These are phyloP conservation scores for Tylopilus plumbeoviolaceoides DNA, from an alignment of 768 basidiomycete species.

Conservation along the genomic window DNA sequence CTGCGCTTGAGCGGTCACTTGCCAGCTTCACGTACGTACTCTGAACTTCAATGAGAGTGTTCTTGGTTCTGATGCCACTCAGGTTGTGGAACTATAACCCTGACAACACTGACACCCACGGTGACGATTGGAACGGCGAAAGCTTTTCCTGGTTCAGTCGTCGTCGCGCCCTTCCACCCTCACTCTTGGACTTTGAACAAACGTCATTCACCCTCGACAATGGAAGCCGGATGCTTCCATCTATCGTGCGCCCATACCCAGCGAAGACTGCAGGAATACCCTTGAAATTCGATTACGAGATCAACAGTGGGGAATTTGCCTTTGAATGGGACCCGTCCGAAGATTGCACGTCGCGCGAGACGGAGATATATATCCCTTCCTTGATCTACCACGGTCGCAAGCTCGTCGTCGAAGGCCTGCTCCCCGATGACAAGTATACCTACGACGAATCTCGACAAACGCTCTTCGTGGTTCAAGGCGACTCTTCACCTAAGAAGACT, in stretches of 20 bases:
- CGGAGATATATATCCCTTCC: slow-evolving; percentile 81
- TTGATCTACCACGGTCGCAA: slow-evolving; percentile 53
- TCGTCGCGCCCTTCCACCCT: slow-evolving; percentile 51
- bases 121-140: slow-evolving; percentile 95
- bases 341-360: slow-evolving; percentile 47
- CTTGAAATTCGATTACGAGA: slow-evolving; percentile 66
- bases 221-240: slow-evolving; percentile 71
- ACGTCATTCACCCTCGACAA: slow-evolving; percentile 70
- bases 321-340: slow-evolving; percentile 53
- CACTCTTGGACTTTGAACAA: slow-evolving; percentile 56
- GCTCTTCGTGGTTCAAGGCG: slow-evolving; percentile 55
- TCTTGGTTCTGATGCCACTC: neutral
- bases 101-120: slow-evolving; percentile 67
- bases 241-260: slow-evolving; percentile 87
- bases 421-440: slow-evolving; percentile 43
- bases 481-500: slow-evolving; percentile 40
- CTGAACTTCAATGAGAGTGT: neutral
- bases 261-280: slow-evolving; percentile 89
- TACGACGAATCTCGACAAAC: slow-evolving; percentile 73
- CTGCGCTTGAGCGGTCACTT: slow-evolving; percentile 70
- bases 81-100: slow-evolving; percentile 97
- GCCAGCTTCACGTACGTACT: slow-evolving; percentile 80
- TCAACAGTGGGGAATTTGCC: slow-evolving; percentile 62
- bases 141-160: slow-evolving; percentile 94
- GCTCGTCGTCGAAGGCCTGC: slow-evolving; percentile 56